Conservation (phyloP, 345 rosid genomes). For the Lepidium aucheri region DNA sequence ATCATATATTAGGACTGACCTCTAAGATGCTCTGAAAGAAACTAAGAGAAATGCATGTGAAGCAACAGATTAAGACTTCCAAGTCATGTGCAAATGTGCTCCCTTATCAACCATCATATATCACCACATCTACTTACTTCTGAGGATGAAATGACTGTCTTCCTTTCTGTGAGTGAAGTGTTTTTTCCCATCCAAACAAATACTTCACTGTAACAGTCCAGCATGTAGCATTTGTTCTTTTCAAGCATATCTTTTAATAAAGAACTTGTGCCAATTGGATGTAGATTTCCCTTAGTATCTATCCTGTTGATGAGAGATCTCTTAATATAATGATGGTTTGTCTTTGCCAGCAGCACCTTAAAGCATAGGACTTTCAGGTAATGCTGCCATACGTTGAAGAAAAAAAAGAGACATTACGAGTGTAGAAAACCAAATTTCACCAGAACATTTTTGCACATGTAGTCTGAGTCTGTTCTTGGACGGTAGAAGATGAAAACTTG, state of each 20-base stretch:
- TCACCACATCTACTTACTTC: constrained; percentile 41
- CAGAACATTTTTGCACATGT: constrained; percentile 45
- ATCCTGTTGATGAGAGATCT: constrained; percentile 42
- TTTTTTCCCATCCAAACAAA: constrained; percentile 88
- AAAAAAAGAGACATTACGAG: not conserved
- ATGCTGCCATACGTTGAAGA: not conserved
- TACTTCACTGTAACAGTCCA: constrained; percentile 55
- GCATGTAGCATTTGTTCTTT: constrained; percentile 64
- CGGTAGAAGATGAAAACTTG: constrained; percentile 37
- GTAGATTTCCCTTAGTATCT: constrained; percentile 46
- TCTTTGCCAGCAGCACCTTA: not conserved
- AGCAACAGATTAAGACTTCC: not conserved
- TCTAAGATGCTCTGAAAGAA: constrained; percentile 2
- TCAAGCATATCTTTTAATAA: constrained; percentile 56
- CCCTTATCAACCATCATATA: not conserved
- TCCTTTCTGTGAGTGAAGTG: constrained; percentile 56
- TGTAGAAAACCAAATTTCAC: constrained; percentile 30
- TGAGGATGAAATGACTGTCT: constrained; percentile 53
- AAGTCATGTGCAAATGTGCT: not conserved
- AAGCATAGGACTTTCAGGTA: not conserved
- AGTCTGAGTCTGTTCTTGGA: constrained; percentile 29
- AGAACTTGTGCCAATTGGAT: constrained; percentile 36
- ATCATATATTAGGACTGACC: constrained; percentile 7
- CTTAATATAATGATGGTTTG: not conserved
- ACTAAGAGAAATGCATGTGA: not conserved